Conservation (phyloP, 2,329 filamentous ascomycete genomes). For the Verticillium isaacii region DNA sequence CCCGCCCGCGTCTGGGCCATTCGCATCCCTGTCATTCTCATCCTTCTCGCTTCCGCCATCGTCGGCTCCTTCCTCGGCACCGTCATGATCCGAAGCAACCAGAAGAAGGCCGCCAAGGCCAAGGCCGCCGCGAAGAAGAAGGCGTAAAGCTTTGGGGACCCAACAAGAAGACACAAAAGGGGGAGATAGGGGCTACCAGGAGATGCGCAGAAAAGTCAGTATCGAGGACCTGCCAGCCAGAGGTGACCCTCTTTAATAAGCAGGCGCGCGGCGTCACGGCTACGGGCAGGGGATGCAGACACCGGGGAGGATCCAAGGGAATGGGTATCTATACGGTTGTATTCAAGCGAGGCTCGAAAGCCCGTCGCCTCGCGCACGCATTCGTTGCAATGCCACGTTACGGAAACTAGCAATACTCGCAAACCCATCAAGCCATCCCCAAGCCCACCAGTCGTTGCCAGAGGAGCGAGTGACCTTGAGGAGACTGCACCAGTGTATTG, state of each 20-base stretch:
- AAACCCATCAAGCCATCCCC: constrained; percentile 2
- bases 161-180: neutral
- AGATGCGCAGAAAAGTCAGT: neutral
- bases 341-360: neutral
- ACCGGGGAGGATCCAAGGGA: neutral
- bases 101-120: constrained; percentile 93
- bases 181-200: neutral
- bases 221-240: neutral
- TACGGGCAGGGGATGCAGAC: neutral
- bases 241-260: neutral
- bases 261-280: neutral
- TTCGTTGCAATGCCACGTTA: neutral
- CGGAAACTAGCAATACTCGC: constrained; percentile 4
- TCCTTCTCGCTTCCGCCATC: constrained; percentile 85
- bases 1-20: constrained; percentile 98
- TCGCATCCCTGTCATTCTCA: constrained; percentile 93
- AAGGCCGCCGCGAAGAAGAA: constrained; percentile 84
- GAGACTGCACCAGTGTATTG: neutral
- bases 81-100: constrained; percentile 98
- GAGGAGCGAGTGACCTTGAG: neutral
- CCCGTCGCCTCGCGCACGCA: neutral
- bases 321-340: constrained; percentile 3
- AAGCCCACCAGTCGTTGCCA: neutral
- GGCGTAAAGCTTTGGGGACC: constrained; percentile 47
- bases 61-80: constrained; percentile 93